Evolutionary conservation across 192 early-diverging fungal species (phyloP).

Genomic region (Gonapodya prolifera): DNA sequence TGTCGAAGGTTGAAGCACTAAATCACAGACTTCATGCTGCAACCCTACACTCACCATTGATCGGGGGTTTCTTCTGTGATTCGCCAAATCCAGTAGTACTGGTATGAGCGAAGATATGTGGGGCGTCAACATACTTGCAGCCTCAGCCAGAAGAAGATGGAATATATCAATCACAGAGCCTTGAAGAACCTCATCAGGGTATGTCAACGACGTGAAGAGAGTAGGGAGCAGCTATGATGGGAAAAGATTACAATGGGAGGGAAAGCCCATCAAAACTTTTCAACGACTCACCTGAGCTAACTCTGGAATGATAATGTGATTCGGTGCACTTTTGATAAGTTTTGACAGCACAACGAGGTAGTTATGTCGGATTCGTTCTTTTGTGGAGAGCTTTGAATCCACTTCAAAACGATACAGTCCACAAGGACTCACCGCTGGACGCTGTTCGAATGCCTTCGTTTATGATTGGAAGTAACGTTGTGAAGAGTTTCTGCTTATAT

Average conservation of each 20-base stretch:
- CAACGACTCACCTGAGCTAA: neutral
- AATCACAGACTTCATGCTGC: neutral
- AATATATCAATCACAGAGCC: neutral
- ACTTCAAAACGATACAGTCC: neutral
- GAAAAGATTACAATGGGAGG: neutral
- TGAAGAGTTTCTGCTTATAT: conserved; percentile 1
- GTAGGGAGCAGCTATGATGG: neutral
- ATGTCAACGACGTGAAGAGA: neutral
- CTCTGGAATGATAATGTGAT: neutral
- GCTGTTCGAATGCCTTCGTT: neutral
- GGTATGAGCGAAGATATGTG: neutral
- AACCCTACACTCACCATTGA: neutral
- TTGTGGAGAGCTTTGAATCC: neutral
- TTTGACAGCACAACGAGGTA: neutral
- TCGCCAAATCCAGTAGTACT: neutral
- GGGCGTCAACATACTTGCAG: neutral
- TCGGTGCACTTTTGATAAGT: neutral
- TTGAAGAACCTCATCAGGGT: neutral
- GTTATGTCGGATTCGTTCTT: neutral
- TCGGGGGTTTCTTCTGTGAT: neutral
- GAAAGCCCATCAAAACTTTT: neutral
- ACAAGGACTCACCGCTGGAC: neutral
- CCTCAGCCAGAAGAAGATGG: neutral
- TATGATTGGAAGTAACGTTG: neutral
- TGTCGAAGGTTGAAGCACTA: neutral